Percentiles rank a stretch among this genome's conserved stretches.
Conservation (phyloP, 495 filamentous ascomycete species). For the Staphylotrichum longicolle region DNA sequence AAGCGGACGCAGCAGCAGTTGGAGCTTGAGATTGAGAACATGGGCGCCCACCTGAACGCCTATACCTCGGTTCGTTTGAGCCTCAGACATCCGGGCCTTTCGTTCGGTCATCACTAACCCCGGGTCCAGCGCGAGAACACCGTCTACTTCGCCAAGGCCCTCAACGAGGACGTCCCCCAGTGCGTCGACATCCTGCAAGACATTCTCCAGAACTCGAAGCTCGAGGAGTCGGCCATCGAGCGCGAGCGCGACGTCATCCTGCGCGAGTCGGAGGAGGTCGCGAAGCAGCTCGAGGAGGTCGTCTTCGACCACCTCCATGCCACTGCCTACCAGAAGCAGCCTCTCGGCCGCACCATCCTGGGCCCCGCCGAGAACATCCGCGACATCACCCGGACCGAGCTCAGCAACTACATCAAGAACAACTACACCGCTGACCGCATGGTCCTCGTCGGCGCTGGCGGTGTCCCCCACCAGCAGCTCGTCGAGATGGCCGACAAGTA, state of each 20-base stretch:
- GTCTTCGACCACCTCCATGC: slow-evolving; percentile 99
- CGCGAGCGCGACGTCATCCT: slow-evolving; percentile 97
- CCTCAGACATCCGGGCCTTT: slow-evolving; percentile 14
- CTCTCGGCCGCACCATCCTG: slow-evolving; percentile 95
- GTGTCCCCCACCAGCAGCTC: slow-evolving; percentile 87
- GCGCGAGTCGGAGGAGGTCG: slow-evolving; percentile 97
- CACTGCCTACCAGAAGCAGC: slow-evolving; percentile 93
- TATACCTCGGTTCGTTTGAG: slow-evolving; percentile 86
- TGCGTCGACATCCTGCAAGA: slow-evolving; percentile 97
- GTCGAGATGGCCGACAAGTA: slow-evolving; percentile 96
- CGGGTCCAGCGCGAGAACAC: slow-evolving; percentile 85
- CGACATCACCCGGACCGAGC: slow-evolving; percentile 85
- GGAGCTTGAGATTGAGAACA: slow-evolving; percentile 99
- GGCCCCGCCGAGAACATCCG: slow-evolving; percentile 98
- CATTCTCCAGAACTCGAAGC: slow-evolving; percentile 98
- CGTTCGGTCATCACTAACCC: slow-evolving; percentile 39
- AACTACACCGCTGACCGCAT: slow-evolving; percentile 99
- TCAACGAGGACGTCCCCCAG: slow-evolving; percentile 94
- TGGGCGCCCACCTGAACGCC: slow-evolving; percentile 98
- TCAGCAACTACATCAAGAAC: slow-evolving; percentile 93
- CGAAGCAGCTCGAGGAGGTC: slow-evolving; percentile 99
- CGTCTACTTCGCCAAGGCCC: slow-evolving; percentile 98
- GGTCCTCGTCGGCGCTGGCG: slow-evolving; percentile 95
- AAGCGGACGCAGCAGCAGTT: slow-evolving; percentile 92
- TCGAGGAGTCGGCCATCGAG: slow-evolving; percentile 89